These are phyloP conservation scores for Boletus insuetus DNA, from an alignment of 768 basidiomycete genomes.

Conservation along the genomic window DNA sequence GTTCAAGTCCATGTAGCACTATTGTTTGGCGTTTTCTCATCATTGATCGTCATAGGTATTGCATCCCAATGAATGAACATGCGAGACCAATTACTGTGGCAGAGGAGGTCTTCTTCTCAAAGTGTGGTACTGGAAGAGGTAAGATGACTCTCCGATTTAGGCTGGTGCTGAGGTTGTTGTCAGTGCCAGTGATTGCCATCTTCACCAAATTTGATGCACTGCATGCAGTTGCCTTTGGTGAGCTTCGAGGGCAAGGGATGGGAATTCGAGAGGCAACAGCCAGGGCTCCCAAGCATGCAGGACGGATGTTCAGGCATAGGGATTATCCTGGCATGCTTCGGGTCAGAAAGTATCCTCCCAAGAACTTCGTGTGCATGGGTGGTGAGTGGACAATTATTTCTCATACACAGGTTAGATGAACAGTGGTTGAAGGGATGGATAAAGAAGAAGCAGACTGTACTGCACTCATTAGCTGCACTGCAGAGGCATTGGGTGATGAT, in stretches of 20 bases:
- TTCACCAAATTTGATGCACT: slow-evolving; percentile 40
- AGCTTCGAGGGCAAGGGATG: slow-evolving; percentile 8
- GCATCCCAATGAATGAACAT: slow-evolving; percentile 30
- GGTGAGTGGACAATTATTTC: neutral
- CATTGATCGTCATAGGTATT: slow-evolving; percentile 33
- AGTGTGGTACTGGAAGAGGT: slow-evolving; percentile 15
- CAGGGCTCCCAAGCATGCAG: slow-evolving; percentile 14
- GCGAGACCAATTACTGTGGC: slow-evolving; percentile 29
- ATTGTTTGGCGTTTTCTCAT: slow-evolving; percentile 3
- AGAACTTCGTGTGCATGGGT: neutral
- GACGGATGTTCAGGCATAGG: neutral
- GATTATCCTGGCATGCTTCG: neutral
- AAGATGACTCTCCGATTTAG: neutral
- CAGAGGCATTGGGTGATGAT: no score
- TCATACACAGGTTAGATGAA: neutral
- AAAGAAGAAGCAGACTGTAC: no score
- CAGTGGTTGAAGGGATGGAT: neutral
- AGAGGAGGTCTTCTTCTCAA: slow-evolving; percentile 28
- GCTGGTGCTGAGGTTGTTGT: neutral
- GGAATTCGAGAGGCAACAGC: neutral
- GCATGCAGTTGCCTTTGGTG: slow-evolving; percentile 17
- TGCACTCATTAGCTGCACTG: no score
- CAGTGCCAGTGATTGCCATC: slow-evolving; percentile 39
- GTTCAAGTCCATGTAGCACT: slow-evolving; percentile 1
- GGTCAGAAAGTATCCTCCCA: neutral